Evolutionary conservation across 257 asterid genomes (phyloP), one percentile per base, ranked within the genome.

Genomic region (Paraleonurus japonicus): DNA sequence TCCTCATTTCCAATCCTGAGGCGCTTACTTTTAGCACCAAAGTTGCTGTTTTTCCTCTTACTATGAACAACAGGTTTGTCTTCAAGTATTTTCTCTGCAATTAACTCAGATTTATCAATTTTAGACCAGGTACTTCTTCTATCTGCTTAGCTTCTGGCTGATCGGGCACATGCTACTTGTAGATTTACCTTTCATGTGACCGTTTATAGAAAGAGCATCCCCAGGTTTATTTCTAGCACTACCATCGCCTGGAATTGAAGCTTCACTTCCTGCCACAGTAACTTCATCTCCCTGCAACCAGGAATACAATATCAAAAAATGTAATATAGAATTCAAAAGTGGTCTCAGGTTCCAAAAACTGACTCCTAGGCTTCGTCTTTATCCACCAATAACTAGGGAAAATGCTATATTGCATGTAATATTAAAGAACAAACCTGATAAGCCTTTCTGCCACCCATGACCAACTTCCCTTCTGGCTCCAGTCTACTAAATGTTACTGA

Each of bases 401-500:
- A 26, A 51, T 9, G 39, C 22, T 47, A 59, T 23, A 41, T 28
- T 27, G 47, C 26, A 50, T 39, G 55, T 33, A 43, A 59, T 69
- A 65, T 64, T 47, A 51, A 8, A 41, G 69, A 65, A 75, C 86
- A 83, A 75, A 93, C 98, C 99, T 85, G 90, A 78, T 86, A 75
- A 73, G 86, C 82, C 85, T 91, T 94, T 75, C 97, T 88, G 76
- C 96, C 87, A 26, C 99, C 98, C 96, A 94, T 89, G 77, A 94
- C 89, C 83, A 94, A 78, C 87, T 80, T 90, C 80, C 98, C 98
- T 83, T 91, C 95, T 27, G 96, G 96, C 84, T 91, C 96, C 83
- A 86, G 78, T 83, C 96, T 85, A 80, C 98, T 88, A 83, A 94
- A 94, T 27, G 95, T 94, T 72, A 94, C 99, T 94, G 96, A 78